Conservation (phyloP, 2,329 filamentous ascomycete species). For the Curvularia lunata region DNA sequence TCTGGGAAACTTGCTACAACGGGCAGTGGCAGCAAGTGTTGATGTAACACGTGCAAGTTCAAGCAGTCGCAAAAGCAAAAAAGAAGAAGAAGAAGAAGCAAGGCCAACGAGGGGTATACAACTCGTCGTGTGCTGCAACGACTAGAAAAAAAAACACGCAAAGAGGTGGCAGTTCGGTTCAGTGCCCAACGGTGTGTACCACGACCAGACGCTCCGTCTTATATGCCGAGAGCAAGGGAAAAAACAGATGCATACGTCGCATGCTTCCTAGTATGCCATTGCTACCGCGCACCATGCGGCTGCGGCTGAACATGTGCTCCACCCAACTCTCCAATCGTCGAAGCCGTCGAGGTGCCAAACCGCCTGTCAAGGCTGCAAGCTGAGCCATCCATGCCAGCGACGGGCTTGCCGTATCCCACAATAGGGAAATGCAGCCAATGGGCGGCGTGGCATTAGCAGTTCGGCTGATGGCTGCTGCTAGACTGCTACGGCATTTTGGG, state of each 20-base stretch:
- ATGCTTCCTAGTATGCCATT: too few species aligned
- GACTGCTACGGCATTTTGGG: constrained; percentile 1
- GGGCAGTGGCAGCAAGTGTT: background rate
- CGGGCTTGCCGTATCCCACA: background rate
- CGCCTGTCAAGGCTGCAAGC: background rate
- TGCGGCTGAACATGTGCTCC: constrained; percentile 1
- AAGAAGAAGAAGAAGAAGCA: background rate
- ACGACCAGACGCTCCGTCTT: background rate
- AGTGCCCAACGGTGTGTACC: background rate
- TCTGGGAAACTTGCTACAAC: too few species aligned
- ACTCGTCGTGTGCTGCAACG: background rate
- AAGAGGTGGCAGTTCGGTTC: background rate
- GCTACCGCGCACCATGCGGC: background rate
- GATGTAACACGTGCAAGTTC: background rate
- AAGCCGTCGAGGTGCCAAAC: constrained; percentile 1
- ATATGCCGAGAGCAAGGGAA: background rate
- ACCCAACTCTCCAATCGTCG: background rate
- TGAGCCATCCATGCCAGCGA: background rate
- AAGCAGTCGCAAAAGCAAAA: background rate
- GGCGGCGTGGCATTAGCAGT: background rate
- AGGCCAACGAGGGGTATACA: background rate
- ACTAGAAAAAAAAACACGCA: background rate
- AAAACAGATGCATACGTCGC: background rate
- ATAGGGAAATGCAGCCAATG: background rate
- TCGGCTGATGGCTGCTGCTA: constrained; percentile 1